These are phyloP conservation scores for Saccharomycopsis sp. DNA, from an alignment of 805 yeast species.

Conservation along the genomic window DNA sequence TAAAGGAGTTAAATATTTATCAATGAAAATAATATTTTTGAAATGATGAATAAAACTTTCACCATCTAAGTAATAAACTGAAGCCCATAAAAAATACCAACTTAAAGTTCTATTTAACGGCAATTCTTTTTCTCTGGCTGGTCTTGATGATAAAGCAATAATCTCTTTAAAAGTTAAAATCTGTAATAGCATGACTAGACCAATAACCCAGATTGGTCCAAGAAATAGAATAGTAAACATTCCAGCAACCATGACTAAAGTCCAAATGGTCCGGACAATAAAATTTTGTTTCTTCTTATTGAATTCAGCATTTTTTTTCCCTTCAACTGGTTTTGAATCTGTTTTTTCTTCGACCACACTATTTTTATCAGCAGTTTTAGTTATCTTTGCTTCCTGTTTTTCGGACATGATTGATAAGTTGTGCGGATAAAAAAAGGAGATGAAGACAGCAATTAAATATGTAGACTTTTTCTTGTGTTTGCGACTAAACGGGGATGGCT, in stretches of 20 bases:
- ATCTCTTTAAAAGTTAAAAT: constrained; percentile 84
- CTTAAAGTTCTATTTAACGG: constrained; percentile 77
- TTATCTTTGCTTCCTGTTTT: not conserved
- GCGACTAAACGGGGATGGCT: not conserved
- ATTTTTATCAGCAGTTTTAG: not conserved
- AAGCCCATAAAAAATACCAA: constrained; percentile 87
- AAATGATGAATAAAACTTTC: constrained; percentile 67
- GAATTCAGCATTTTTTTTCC: constrained; percentile 6
- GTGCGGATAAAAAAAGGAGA: not conserved
- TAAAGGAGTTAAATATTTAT: constrained; percentile 43
- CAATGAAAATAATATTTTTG: constrained; percentile 39
- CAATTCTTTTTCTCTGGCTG: constrained; percentile 72
- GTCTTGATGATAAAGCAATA: constrained; percentile 69
- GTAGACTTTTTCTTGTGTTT: not conserved
- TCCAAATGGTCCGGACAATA: constrained; percentile 84
- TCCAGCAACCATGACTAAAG: constrained; percentile 76
- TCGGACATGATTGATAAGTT: not conserved
- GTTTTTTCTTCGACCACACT: not conserved
- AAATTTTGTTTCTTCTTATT: constrained; percentile 76
- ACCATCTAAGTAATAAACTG: constrained; percentile 84
- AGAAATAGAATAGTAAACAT: constrained; percentile 63
- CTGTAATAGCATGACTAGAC: constrained; percentile 63
- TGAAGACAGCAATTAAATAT: not conserved
- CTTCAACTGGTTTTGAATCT: not conserved
- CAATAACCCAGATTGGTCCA: constrained; percentile 78